These are phyloP conservation scores for Penicillium waksmanii DNA, from an alignment of 495 filamentous ascomycete genomes.

Conservation along the genomic window DNA sequence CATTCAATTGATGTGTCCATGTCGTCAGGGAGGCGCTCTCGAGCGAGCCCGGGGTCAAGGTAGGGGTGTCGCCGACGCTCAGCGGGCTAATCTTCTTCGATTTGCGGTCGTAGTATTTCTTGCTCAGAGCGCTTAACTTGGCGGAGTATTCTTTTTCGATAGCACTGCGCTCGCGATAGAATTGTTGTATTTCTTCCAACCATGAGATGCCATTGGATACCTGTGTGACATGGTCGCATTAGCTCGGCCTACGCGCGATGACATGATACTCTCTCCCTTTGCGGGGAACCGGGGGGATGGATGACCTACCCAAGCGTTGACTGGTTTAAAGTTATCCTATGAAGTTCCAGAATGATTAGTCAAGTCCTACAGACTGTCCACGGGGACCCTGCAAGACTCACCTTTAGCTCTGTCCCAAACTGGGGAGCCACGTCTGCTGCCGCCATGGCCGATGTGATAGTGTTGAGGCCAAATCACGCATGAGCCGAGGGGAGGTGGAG, in stretches of 20 bases:
- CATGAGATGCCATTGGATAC: conserved; percentile 85
- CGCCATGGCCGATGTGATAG: conserved; percentile 59
- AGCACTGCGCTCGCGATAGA: conserved; percentile 89
- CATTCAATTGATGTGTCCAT: conserved; percentile 91
- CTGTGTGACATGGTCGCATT: conserved; percentile 42
- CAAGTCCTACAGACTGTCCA: not conserved
- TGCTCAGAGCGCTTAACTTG: conserved; percentile 83
- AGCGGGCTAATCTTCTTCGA: conserved; percentile 83
- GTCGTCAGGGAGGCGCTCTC: conserved; percentile 96
- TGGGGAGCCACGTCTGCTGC: conserved; percentile 74
- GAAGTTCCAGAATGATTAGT: conserved; percentile 10
- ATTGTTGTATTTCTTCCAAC: conserved; percentile 96
- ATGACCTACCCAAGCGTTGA: conserved; percentile 78
- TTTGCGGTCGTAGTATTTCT: conserved; percentile 97
- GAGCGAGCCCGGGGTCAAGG: conserved; percentile 91
- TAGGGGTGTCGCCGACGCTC: conserved; percentile 92
- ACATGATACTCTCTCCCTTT: conserved; percentile 22
- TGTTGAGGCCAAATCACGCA: conserved; percentile 26
- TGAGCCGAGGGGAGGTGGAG: conserved; percentile 14
- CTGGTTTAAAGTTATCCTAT: conserved; percentile 92
- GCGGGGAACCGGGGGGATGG: conserved; percentile 22
- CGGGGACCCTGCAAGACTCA: conserved; percentile 34
- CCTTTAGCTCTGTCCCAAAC: conserved; percentile 92
- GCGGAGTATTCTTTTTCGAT: conserved; percentile 97
- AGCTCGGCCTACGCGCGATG: conserved; percentile 26